phyloP scores from a whole-genome alignment of 2,329 filamentous ascomycete species.

The Colletotrichum sidae region DNA sequence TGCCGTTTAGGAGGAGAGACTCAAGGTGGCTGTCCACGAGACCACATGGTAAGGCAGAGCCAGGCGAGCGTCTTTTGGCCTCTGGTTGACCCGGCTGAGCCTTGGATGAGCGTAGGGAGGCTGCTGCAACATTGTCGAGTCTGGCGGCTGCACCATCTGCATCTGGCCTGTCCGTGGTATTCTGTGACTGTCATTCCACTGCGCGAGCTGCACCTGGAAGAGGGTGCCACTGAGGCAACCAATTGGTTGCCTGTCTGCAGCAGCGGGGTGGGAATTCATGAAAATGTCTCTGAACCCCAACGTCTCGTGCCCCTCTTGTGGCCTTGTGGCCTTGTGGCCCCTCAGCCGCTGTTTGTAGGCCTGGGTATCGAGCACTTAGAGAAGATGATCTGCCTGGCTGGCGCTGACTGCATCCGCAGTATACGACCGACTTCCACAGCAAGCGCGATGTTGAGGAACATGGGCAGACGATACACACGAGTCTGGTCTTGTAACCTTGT shows the following conservation, averaged over 20 bases:
- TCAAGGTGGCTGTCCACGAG: too few species aligned
- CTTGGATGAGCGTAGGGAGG: background rate
- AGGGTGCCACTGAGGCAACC: constrained; percentile 17
- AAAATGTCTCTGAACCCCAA: constrained; percentile 4
- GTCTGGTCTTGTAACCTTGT: too few species aligned
- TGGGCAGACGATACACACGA: too few species aligned
- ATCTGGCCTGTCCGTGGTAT: background rate
- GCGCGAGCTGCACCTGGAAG: constrained; percentile 16
- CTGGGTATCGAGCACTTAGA: background rate
- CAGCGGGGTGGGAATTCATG: constrained; percentile 11
- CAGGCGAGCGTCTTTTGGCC: too few species aligned
- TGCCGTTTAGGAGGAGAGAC: too few species aligned
- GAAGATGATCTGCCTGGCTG: background rate
- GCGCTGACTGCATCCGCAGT: too few species aligned
- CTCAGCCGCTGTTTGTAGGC: background rate
- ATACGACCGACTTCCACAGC: background rate
- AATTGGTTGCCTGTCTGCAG: constrained; percentile 23
- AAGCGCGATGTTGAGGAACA: background rate
- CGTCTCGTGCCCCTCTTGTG: constrained; percentile 11
- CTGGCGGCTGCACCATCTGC: background rate
- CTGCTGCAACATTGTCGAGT: background rate
- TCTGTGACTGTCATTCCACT: constrained; percentile 24
- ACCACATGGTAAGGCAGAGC: too few species aligned
- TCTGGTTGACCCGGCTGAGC: too few species aligned
- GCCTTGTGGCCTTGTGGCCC: background rate